Evolutionary conservation across 2,329 filamentous ascomycete genomes (phyloP), one percentile per base, ranked within the genome.

Genomic region (Fusarium agapanthi): DNA sequence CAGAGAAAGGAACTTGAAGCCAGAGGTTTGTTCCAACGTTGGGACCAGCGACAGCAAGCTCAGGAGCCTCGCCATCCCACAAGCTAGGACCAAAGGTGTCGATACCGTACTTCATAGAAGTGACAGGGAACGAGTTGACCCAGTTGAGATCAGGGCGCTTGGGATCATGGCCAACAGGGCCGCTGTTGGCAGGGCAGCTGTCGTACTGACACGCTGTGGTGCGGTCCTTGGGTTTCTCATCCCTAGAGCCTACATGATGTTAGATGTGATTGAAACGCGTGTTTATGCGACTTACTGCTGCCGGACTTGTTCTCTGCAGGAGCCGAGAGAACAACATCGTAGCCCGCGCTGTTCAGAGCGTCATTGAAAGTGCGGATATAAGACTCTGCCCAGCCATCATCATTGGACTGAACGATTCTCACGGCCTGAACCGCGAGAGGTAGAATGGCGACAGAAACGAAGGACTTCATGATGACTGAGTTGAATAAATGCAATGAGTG

Each of bases 331-430:
- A 93, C 84, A 14, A 90, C 89, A 15, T 88, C 83, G 74, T 93
- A 87, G 1, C 89, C 89, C 5, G 87, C 85, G 4, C 80, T 80
- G 15, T 81, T 85, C 44, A 93, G 81, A 18, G 85, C 83, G 58
- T 88, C 80, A 80, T 91, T 88, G 57, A 93, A 83, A 1, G 86
- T 84, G 22, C 91, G 87, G 55, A 91, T 82, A 76, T 93, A 92
- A 44, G 86, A 86, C 81, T 93, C 91, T 10, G 91, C 90, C 92
- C 92, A 93, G 38, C 92, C 91, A 77, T 93, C 92, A 72, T 93
- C 91, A 80, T 93, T 93, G 72, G 87, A 87, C 63, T 91, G 88
- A 60, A 93, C 78, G 75, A 91, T 88, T 73, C 89, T 88, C 50
- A 86, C 71, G 37, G 69, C 79, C 61, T 81, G 79, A 3, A 71